A percentile compares a stretch with the other conserved stretches of the same genome.
These are phyloP conservation scores for Heritiera fomes DNA, from an alignment of 345 rosid genomes.

Conservation along the genomic window DNA sequence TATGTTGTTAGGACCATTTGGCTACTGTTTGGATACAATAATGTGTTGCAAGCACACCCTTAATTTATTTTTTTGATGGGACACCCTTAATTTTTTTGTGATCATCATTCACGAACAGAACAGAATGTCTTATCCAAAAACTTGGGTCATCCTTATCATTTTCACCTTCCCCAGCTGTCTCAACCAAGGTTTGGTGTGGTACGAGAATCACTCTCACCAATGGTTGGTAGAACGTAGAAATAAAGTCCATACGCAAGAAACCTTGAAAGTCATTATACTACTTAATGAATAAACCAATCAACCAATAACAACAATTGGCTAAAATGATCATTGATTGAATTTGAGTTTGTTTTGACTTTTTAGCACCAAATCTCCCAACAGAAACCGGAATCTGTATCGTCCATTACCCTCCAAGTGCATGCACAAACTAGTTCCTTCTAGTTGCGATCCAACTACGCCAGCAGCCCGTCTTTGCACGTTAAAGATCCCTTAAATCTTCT, in stretches of 20 bases:
- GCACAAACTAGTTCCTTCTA: neutral
- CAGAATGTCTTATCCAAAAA: neutral
- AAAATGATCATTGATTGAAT: neutral
- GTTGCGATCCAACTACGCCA: neutral
- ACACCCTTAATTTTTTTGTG: no score
- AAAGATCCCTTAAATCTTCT: conserved; percentile 3
- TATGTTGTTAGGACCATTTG: no score
- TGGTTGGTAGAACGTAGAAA: neutral
- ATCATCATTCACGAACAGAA: neutral
- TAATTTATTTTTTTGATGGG: no score
- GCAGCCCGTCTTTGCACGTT: no score
- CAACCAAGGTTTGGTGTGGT: neutral
- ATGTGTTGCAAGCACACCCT: no score
- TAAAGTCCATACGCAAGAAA: neutral
- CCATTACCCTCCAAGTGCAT: neutral
- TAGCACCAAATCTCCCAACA: neutral
- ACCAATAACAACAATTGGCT: neutral
- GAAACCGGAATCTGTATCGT: neutral
- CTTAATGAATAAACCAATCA: neutral
- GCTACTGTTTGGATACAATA: no score
- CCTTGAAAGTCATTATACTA: neutral
- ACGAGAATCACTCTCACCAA: neutral
- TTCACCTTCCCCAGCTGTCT: neutral
- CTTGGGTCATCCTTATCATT: neutral
- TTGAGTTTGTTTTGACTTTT: neutral